Base-by-base conservation (phyloP, 1,284 basidiomycete species). In the Uromyces viciae-fabae region DNA sequence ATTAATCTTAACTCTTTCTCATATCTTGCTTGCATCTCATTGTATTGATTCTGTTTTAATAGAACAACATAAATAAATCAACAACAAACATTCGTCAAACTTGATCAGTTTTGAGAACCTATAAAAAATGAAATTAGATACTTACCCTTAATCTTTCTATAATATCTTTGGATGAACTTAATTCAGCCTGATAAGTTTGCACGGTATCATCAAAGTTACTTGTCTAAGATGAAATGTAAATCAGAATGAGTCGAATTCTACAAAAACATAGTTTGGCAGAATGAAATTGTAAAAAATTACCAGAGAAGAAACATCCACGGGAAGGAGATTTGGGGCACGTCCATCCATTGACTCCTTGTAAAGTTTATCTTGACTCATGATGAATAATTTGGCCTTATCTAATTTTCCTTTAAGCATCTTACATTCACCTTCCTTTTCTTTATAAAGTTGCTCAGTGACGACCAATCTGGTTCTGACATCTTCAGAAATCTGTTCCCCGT, bases 311-410 rank as follows among this genome's bases (percentile, higher is more conserved):
- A 54, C 54, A 58, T 72, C 76, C n/a, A 79, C 54, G 2, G 62
- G 42, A 49, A 60, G n/a, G 15, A 54, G 28, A 22, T 54, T 68
- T 38, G 46, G 22, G 52, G 33, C 75, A 68, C 46, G 46, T 25
- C 75, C 75, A 77, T 31, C 25, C 19, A 46, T 25, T 0, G 64
- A 71, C 49, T 69, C 64, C 25, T 71, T 68, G 64, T 52, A 69
- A 28, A 71, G 46, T 46, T 79, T 69, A 87, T 96, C 94, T 86
- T 97, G 95, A 75, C 91, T 89, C 86, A 93, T 93, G 88, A 97
- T 95, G 86, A 96, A 95, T 92, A 94, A 83, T 83, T 91, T 91
- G 3, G 94, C 93, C 86, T 95, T 95, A 82, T 88, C 86, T 69
- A 97, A 88, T 86, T 94, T 94, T 82, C 94, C 93, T 82, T 91